Evolutionary conservation across 2,329 filamentous ascomycete species (phyloP).

Genomic region (Anthostomella pinea): DNA sequence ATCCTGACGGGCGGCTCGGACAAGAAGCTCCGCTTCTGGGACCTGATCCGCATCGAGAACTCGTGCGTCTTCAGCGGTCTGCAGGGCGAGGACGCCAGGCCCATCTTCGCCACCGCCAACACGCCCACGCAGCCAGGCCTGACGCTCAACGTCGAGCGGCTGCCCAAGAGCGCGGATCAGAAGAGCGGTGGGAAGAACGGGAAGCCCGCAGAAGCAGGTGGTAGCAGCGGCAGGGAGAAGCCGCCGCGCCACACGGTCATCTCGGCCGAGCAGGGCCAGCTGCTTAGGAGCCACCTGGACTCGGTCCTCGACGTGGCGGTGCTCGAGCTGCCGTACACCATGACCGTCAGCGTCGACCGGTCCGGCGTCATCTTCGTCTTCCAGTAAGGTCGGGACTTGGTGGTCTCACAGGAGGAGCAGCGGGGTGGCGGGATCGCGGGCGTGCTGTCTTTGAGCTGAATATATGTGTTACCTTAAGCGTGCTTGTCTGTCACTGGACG

Average conservation of each 20-base stretch:
- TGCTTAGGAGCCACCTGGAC: constrained; percentile 85
- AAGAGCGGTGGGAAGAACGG: constrained; percentile 20
- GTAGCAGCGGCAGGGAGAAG: constrained; percentile 32
- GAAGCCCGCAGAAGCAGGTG: constrained; percentile 30
- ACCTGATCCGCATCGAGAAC: constrained; percentile 72
- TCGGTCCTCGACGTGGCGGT: constrained; percentile 84
- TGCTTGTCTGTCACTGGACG: too few species aligned
- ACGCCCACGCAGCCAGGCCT: constrained; percentile 47
- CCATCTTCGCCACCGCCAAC: constrained; percentile 65
- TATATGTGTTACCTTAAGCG: too few species aligned
- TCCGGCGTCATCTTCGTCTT: constrained; percentile 88
- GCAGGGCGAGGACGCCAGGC: constrained; percentile 64
- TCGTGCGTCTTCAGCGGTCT: constrained; percentile 80
- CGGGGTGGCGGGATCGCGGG: too few species aligned
- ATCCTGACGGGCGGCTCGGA: constrained; percentile 86
- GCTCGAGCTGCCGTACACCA: constrained; percentile 84
- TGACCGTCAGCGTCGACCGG: constrained; percentile 88
- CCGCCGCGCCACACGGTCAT: constrained; percentile 79
- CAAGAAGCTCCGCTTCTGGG: constrained; percentile 92
- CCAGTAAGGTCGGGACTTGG: constrained; percentile 23
- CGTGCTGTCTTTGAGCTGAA: too few species aligned
- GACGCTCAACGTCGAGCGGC: constrained; percentile 63
- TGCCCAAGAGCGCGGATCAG: constrained; percentile 39
- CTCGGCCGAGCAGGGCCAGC: constrained; percentile 79
- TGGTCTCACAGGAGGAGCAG: not conserved